Percentiles rank a stretch among this genome's conserved stretches.
Evolutionary conservation across 768 basidiomycete genomes (phyloP).

Genomic region (Chalciporus piperatus): DNA sequence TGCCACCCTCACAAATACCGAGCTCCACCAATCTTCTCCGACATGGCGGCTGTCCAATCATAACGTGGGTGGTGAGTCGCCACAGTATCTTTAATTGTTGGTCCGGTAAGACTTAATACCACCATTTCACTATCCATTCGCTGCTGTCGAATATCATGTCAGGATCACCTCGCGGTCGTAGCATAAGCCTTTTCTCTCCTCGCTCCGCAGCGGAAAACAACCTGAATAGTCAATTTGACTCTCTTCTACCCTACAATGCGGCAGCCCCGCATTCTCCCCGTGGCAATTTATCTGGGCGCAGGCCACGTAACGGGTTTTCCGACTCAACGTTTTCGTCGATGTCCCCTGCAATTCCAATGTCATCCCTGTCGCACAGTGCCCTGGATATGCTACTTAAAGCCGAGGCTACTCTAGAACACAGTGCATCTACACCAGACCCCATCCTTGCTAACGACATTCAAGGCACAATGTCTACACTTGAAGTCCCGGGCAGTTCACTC

Average conservation of each 20-base stretch:
- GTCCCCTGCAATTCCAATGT: conserved; percentile 27
- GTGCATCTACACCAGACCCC: conserved; percentile 16
- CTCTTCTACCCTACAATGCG: conserved; percentile 31
- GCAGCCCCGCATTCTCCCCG: conserved; percentile 30
- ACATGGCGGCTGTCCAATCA: conserved; percentile 25
- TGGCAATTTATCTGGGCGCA: conserved; percentile 23
- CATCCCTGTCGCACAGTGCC: conserved; percentile 31
- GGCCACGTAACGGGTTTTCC: conserved; percentile 22
- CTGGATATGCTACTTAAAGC: conserved; percentile 34
- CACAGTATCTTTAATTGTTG: conserved; percentile 14
- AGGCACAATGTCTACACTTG: conserved; percentile 23
- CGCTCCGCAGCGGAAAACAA: conserved; percentile 24
- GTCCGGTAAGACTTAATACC: conserved; percentile 16
- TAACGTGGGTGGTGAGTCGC: conserved; percentile 27
- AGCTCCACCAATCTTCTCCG: conserved; percentile 28
- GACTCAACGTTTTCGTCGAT: conserved; percentile 22
- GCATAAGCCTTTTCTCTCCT: conserved; percentile 33
- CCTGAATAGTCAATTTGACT: conserved; percentile 16
- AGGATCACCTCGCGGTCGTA: conserved; percentile 32
- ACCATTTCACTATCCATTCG: conserved; percentile 21
- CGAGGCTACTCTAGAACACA: conserved; percentile 21
- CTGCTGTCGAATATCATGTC: conserved; percentile 19
- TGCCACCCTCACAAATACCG: conserved; percentile 32
- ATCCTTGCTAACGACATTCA: conserved; percentile 10
- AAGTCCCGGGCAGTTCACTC: conserved; percentile 23